Conservation (phyloP, 177 flowering plant genomes). For the Vitis hybrid region DNA sequence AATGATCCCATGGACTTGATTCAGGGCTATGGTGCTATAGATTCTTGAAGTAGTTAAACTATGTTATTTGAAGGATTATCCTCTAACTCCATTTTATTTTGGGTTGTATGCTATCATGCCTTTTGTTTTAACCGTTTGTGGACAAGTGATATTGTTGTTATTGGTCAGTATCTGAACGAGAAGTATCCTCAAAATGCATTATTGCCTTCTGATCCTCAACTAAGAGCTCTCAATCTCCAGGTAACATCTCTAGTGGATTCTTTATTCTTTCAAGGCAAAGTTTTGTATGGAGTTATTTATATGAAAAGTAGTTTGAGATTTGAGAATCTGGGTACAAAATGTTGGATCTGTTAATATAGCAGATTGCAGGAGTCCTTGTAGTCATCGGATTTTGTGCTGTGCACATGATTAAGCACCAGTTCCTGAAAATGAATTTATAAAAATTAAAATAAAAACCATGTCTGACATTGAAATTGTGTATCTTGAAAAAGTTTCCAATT, state of each 20-base stretch:
- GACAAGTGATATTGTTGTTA: conserved; percentile 1
- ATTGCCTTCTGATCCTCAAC: conserved; percentile 45
- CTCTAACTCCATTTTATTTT: background rate
- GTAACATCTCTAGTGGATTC: conserved; percentile 21
- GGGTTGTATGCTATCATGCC: background rate
- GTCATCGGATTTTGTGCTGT: background rate
- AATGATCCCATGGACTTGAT: no score
- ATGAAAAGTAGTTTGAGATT: background rate
- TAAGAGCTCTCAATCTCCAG: conserved; percentile 52
- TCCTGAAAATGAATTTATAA: background rate
- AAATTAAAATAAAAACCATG: background rate
- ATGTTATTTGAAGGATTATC: no score
- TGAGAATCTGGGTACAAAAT: background rate
- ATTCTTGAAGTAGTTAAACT: no score
- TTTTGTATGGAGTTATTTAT: background rate
- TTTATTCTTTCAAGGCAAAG: background rate
- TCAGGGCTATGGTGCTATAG: no score
- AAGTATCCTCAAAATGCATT: conserved; percentile 49
- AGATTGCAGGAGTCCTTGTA: background rate
- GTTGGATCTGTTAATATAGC: background rate
- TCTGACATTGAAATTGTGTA: background rate
- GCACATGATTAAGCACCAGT: background rate
- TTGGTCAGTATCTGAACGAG: conserved; percentile 59
- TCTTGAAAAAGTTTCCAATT: background rate
- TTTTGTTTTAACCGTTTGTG: background rate